phyloP scores from a whole-genome alignment of 179 eudicot species.

The Spinacia oleracea region DNA sequence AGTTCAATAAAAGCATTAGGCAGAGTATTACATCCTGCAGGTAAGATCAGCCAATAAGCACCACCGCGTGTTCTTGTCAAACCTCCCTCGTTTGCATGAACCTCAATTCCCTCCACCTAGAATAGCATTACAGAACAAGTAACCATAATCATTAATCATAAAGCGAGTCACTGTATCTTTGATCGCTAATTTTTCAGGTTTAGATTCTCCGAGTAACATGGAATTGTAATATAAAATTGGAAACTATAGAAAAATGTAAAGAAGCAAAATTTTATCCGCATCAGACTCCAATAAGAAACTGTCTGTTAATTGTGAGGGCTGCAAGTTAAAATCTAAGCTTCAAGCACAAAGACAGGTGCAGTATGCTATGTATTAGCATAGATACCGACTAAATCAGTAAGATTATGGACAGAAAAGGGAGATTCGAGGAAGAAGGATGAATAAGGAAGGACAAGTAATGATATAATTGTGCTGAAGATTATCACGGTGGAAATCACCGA shows the following conservation, averaged over 20 bases:
- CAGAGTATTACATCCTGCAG: constrained; percentile 81
- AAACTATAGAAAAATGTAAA: not conserved
- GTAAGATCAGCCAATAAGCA: constrained; percentile 89
- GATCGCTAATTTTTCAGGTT: not conserved
- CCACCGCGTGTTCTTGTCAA: constrained; percentile 93
- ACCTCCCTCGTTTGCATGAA: constrained; percentile 95
- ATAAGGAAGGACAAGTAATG: no score
- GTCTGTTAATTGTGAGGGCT: not conserved
- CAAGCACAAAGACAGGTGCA: not conserved
- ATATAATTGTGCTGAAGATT: no score
- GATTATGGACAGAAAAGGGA: no score
- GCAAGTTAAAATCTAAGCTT: not conserved
- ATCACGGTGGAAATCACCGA: no score
- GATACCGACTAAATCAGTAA: no score
- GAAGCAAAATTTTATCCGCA: not conserved
- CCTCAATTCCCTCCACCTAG: constrained; percentile 92
- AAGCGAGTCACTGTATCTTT: not conserved
- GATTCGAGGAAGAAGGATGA: no score
- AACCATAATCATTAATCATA: not conserved
- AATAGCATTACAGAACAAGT: constrained; percentile 21
- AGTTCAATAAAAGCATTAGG: not conserved
- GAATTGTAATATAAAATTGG: not conserved
- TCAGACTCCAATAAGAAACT: not conserved
- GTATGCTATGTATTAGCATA: no score
- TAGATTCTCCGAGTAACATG: not conserved